These are phyloP conservation scores for Cladosporium velox DNA, from an alignment of 2,329 filamentous ascomycete genomes.

Conservation along the genomic window DNA sequence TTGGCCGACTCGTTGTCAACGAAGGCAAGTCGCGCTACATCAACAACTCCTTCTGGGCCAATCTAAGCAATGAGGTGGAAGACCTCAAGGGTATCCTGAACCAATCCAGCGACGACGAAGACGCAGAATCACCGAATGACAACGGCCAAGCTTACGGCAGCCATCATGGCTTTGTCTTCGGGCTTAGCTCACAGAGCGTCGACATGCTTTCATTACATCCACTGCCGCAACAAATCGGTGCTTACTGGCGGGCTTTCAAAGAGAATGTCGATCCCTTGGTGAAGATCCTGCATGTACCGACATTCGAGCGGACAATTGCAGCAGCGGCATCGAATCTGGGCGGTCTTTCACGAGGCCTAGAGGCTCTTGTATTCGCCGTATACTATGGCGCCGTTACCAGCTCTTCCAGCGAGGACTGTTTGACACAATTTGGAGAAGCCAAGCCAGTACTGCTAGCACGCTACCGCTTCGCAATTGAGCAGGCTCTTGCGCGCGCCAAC, in stretches of 20 bases:
- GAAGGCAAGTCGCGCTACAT: conserved; percentile 72
- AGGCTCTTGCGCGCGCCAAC: conserved; percentile 63
- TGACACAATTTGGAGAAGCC: conserved; percentile 53
- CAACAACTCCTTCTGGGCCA: conserved; percentile 76
- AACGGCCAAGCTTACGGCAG: conserved; percentile 40
- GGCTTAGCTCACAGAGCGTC: conserved; percentile 70
- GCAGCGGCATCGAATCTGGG: conserved; percentile 62
- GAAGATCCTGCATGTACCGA: conserved; percentile 71
- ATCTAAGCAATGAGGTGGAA: conserved; percentile 71
- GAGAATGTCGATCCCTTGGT: conserved; percentile 74
- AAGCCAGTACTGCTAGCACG: conserved; percentile 52
- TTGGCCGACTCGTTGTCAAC: conserved; percentile 70
- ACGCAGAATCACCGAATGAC: conserved; percentile 48
- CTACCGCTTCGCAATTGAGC: conserved; percentile 65
- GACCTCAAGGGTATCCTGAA: conserved; percentile 64
- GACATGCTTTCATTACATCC: conserved; percentile 67
- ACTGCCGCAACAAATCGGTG: conserved; percentile 63
- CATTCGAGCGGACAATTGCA: conserved; percentile 62
- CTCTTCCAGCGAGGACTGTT: conserved; percentile 51
- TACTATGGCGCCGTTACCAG: conserved; percentile 62
- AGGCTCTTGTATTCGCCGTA: conserved; percentile 63
- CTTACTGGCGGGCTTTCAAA: conserved; percentile 70
- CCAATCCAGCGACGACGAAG: conserved; percentile 63
- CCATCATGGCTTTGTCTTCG: conserved; percentile 72
- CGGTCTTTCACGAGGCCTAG: conserved; percentile 58